phyloP scores from a whole-genome alignment of 2,329 filamentous ascomycete genomes.

The Stylonectria norvegica region DNA sequence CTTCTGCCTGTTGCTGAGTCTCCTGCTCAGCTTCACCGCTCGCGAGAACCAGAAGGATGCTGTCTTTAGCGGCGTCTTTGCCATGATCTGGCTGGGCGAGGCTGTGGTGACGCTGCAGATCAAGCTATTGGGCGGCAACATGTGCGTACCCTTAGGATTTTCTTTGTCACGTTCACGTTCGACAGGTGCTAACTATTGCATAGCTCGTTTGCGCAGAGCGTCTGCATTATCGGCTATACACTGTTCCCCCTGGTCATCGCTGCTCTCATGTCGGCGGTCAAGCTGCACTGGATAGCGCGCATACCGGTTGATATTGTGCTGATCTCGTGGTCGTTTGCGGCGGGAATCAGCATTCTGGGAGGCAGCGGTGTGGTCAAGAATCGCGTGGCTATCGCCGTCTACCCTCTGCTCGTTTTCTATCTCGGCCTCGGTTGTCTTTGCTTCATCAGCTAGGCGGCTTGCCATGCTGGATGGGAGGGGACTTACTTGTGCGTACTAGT shows the following conservation, averaged over 20 bases:
- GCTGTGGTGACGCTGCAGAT: slow-evolving; percentile 97
- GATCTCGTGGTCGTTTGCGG: slow-evolving; percentile 88
- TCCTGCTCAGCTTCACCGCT: slow-evolving; percentile 82
- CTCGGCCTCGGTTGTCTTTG: slow-evolving; percentile 88
- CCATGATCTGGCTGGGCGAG: slow-evolving; percentile 94
- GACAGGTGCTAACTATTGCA: slow-evolving; percentile 17
- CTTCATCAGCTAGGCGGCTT: slow-evolving; percentile 74
- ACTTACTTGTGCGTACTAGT: neutral
- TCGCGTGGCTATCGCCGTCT: slow-evolving; percentile 88
- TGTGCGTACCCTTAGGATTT: slow-evolving; percentile 60
- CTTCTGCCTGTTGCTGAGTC: slow-evolving; percentile 84
- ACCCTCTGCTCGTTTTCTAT: slow-evolving; percentile 94
- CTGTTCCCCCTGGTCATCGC: slow-evolving; percentile 96
- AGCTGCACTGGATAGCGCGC: slow-evolving; percentile 73
- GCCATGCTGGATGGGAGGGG: neutral
- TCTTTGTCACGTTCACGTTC: neutral
- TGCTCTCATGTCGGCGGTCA: slow-evolving; percentile 78
- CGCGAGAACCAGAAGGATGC: slow-evolving; percentile 75
- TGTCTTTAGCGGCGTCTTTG: slow-evolving; percentile 95
- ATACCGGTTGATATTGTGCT: slow-evolving; percentile 90
- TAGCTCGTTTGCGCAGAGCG: slow-evolving; percentile 95
- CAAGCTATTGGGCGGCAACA: slow-evolving; percentile 91
- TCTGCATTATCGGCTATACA: slow-evolving; percentile 98
- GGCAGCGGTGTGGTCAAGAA: slow-evolving; percentile 96
- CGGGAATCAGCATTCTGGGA: slow-evolving; percentile 91